Evolutionary conservation across 768 basidiomycete species (phyloP), one percentile per base, ranked within the genome.

Genomic region (Leucocoprinus leucothites): DNA sequence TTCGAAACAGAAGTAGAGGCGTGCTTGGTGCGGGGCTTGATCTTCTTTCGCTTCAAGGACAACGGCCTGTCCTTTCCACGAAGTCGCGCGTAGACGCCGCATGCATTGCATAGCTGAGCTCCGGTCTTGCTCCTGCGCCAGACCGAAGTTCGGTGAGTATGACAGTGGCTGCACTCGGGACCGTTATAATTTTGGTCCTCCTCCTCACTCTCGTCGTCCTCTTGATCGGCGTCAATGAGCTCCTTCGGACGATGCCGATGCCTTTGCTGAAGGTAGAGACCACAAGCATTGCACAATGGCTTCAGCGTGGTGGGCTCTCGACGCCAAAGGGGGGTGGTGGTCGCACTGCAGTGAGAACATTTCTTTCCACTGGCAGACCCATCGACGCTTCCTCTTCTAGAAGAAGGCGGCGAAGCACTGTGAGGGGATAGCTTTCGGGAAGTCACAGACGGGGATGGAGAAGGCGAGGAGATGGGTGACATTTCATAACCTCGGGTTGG

Each of bases 81-180:
- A 44, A 80, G 70, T 26, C 78, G 68, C 25, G 65, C 65, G 57
- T 80, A 80, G 8, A 80, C 78, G 21, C 78, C 78, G 61, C 78
- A 80, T 4, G 78, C 78, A 50, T 80, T 80, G 62, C 78, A 80
- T 1, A 80, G 68, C 60, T 77, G 76, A 11, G 74, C 75, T 1
- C 78, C 78, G 1, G 74, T 68, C 63, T 80, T 80, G 60, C 76
- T 77, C 48, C 78, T 66, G 36, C 78, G 69, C 78, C 78, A 80
- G 40, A 80, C 78, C 7, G 76, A 77, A 2, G 78, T 80, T 40
- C 71, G 73, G 51, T 75, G 76, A 8, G 78, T 79, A 53, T 69
- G 72, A 56, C 78, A 80, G 63, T 79, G 78, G 51, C 73, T 77
- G 45, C 78, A 80, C 59, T 78, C 73, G 1, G 77, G 78, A 8